phyloP scores from a whole-genome alignment of 2,329 filamentous ascomycete genomes.

The Xylariomycetidae sp. region DNA sequence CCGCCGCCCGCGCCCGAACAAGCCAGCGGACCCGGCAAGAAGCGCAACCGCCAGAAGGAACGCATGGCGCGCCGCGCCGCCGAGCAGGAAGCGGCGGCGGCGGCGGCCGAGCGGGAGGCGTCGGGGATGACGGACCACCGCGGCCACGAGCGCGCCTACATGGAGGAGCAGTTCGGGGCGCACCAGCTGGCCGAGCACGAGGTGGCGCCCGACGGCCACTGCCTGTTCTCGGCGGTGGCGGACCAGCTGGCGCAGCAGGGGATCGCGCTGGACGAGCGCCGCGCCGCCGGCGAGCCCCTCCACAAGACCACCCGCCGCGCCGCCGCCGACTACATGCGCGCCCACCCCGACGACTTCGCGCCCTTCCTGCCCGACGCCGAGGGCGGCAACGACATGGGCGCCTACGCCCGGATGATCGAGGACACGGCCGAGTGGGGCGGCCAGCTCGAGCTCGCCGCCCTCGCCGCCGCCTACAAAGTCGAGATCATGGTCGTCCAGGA shows the following conservation, averaged over 20 bases:
- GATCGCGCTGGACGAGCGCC: slow-evolving; percentile 33
- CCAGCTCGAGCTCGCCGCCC: slow-evolving; percentile 79
- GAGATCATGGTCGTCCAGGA: slow-evolving; percentile 83
- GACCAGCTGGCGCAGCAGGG: slow-evolving; percentile 63
- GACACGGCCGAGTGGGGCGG: slow-evolving; percentile 96
- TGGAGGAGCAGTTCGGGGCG: slow-evolving; percentile 60
- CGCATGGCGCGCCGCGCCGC: slow-evolving; percentile 83
- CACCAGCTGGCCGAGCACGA: slow-evolving; percentile 66
- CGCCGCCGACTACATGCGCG: slow-evolving; percentile 71
- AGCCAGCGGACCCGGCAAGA: slow-evolving; percentile 44
- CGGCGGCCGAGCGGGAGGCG: slow-evolving; percentile 69
- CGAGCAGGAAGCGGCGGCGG: slow-evolving; percentile 66
- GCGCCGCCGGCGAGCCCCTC: slow-evolving; percentile 21
- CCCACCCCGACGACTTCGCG: slow-evolving; percentile 72
- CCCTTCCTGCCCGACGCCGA: slow-evolving; percentile 63
- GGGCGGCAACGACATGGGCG: slow-evolving; percentile 57
- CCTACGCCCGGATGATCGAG: slow-evolving; percentile 69
- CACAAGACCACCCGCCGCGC: slow-evolving; percentile 65
- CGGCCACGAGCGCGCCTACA: slow-evolving; percentile 60
- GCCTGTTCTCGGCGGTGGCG: slow-evolving; percentile 85
- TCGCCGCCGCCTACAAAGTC: slow-evolving; percentile 74
- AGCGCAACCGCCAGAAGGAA: slow-evolving; percentile 87
- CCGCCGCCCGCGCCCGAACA: slow-evolving; percentile 15
- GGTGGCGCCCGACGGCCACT: slow-evolving; percentile 88
- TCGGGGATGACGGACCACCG: slow-evolving; percentile 67